phyloP scores from a whole-genome alignment of 768 basidiomycete genomes.

The Phaeolepiota aurea region DNA sequence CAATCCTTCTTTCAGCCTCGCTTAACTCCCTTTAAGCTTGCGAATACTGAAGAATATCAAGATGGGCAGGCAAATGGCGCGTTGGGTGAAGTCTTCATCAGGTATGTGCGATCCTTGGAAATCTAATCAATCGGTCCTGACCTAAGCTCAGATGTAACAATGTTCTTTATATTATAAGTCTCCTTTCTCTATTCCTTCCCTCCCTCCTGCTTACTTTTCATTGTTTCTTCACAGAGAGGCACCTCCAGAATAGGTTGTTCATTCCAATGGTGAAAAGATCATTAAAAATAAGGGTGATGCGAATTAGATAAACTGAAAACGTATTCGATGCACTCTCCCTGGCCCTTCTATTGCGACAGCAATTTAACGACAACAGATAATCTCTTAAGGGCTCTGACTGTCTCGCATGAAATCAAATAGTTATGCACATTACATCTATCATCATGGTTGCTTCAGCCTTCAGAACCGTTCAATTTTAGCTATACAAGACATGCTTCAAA shows the following conservation, averaged over 20 bases:
- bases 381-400: too few species aligned
- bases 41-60: slow-evolving; percentile 98
- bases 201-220: slow-evolving; percentile 12
- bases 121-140: not conserved
- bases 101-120: slow-evolving; percentile 41
- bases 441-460: too few species aligned
- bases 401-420: too few species aligned
- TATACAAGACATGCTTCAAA: too few species aligned
- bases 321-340: too few species aligned
- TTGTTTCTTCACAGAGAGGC: slow-evolving; percentile 61
- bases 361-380: too few species aligned
- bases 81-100: slow-evolving; percentile 97
- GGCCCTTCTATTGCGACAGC: too few species aligned
- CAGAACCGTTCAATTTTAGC: too few species aligned
- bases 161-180: slow-evolving; percentile 91
- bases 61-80: slow-evolving; percentile 93
- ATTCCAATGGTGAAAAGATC: too few species aligned
- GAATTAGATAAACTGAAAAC: too few species aligned
- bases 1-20: not conserved
- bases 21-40: slow-evolving; percentile 49
- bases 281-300: too few species aligned
- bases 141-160: slow-evolving; percentile 73
- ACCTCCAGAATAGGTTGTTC: slow-evolving; percentile 40
- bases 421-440: too few species aligned
- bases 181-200: slow-evolving; percentile 7